phyloP scores from a whole-genome alignment of 306 rosid genomes.

The Acacia melanoxylon region DNA sequence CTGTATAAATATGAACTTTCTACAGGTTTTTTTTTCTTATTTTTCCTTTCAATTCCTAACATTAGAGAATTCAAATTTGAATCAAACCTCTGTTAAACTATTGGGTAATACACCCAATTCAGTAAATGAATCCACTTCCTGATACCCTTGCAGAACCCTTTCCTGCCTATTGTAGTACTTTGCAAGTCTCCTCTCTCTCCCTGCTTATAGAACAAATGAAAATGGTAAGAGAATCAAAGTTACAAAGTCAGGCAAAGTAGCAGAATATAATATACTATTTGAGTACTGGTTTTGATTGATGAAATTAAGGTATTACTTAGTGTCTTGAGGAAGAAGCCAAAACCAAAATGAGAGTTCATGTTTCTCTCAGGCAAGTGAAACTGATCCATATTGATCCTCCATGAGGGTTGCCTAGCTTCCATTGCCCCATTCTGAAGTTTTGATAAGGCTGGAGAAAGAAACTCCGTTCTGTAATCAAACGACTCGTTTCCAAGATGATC shows the following conservation, averaged over 20 bases:
- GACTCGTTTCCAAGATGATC: slow-evolving; percentile 54
- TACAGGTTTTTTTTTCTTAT: too few relatives aligned
- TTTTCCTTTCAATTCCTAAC: too few relatives aligned
- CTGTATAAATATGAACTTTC: too few relatives aligned
- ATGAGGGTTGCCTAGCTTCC: slow-evolving; percentile 61
- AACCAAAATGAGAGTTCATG: slow-evolving; percentile 54
- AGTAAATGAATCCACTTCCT: slow-evolving; percentile 67
- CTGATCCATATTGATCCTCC: slow-evolving; percentile 81
- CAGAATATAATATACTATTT: background rate
- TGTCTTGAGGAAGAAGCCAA: slow-evolving; percentile 46
- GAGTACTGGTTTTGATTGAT: background rate
- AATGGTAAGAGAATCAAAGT: background rate
- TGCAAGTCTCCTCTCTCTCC: slow-evolving; percentile 60
- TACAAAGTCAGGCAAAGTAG: background rate
- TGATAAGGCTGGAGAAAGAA: slow-evolving; percentile 61
- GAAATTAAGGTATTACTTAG: slow-evolving; percentile 37
- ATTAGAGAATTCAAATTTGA: too few relatives aligned
- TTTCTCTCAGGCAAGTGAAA: slow-evolving; percentile 54
- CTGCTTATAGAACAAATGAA: slow-evolving; percentile 25
- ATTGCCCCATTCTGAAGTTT: slow-evolving; percentile 30
- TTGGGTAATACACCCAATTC: slow-evolving; percentile 63
- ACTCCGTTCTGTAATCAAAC: slow-evolving; percentile 63
- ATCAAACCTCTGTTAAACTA: slow-evolving; percentile 54
- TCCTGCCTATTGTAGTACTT: slow-evolving; percentile 80
- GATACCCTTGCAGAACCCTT: slow-evolving; percentile 69